Base-by-base conservation (phyloP, 768 basidiomycete genomes). In the Vararia minispora region DNA sequence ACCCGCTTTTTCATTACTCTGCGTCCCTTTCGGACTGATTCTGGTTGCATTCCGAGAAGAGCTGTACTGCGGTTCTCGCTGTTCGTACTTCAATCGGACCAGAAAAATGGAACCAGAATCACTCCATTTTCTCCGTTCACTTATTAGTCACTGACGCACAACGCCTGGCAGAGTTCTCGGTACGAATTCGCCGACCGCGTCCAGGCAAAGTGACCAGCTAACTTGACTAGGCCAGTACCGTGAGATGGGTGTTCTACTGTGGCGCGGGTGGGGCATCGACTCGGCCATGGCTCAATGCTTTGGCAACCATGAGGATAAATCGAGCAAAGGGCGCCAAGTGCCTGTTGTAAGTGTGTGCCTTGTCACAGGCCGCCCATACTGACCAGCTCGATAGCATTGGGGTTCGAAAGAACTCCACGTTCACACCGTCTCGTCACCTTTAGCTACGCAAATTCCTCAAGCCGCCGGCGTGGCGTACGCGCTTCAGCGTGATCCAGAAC, bases 151-250 rank as follows among this genome's bases (percentile, higher is more conserved):
- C 16, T 14, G 1, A n/a, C 16, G 25, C 41, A 23, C n/a, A 44
- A 58, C 33, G 17, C 29, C 23, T 28, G 16, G 22, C 42, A 86
- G 83, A 57, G 84, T 91, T 4, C 66, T 91, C 48, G 89, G 86
- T 69, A 41, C 38, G 71, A 21, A 16, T 17, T 8, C 5, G 21
- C 18, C 14, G n/a, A n/a, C n/a, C n/a, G n/a, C n/a, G n/a, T n/a
- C n/a, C n/a, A n/a, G n/a, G n/a, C n/a, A 28, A 21, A 20, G 30
- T 25, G 16, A 47, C 44, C 42, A 28, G 12, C 4, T 26, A 11
- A n/a, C n/a, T n/a, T n/a, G n/a, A n/a, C n/a, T 47, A 86, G 83
- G 80, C 33, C 91, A 97, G 67, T 97, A 97, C 52, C 82, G 87
- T 39, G 89, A 88, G 66, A 77, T 88, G 65, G 91, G 88, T 29